A percentile compares a stretch with the other conserved stretches of the same genome.
Evolutionary conservation across 306 rosid genomes (phyloP).

Genomic region (Boehmeria nivea): DNA sequence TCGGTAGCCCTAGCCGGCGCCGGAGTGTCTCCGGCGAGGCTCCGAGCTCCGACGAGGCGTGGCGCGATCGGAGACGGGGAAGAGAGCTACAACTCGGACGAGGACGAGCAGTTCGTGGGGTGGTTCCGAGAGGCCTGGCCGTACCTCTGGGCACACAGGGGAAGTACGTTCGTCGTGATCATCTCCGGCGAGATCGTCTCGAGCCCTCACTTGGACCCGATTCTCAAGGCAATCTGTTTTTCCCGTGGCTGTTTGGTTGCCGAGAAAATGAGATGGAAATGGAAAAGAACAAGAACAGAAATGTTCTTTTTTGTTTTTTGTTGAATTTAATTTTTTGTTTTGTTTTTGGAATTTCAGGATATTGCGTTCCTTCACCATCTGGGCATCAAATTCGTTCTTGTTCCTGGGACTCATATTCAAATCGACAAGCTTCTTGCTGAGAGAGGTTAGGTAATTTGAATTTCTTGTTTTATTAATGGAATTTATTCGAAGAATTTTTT

Average conservation of each 20-base stretch:
- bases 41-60: constrained; percentile 13
- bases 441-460: constrained; percentile 54
- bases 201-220: constrained; percentile 57
- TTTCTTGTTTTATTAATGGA: neutral
- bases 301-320: neutral
- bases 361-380: constrained; percentile 93
- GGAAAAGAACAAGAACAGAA: neutral
- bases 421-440: constrained; percentile 74
- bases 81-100: constrained; percentile 41
- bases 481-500: neutral
- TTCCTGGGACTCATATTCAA: constrained; percentile 83
- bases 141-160: constrained; percentile 79
- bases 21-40: constrained; percentile 11
- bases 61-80: constrained; percentile 25
- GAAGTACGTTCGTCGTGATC: constrained; percentile 69
- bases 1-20: constrained; percentile 4
- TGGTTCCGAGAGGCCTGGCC: constrained; percentile 98
- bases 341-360: constrained; percentile 48
- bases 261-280: constrained; percentile 4
- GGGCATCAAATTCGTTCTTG: constrained; percentile 88
- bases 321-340: neutral
- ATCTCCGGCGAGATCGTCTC: constrained; percentile 82
- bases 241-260: constrained; percentile 5
- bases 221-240: constrained; percentile 62
- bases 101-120: constrained; percentile 78